A percentile compares a stretch with the other conserved stretches of the same genome.
Conservation (phyloP, 257 asterid genomes). For the Euphrasia confusa region DNA sequence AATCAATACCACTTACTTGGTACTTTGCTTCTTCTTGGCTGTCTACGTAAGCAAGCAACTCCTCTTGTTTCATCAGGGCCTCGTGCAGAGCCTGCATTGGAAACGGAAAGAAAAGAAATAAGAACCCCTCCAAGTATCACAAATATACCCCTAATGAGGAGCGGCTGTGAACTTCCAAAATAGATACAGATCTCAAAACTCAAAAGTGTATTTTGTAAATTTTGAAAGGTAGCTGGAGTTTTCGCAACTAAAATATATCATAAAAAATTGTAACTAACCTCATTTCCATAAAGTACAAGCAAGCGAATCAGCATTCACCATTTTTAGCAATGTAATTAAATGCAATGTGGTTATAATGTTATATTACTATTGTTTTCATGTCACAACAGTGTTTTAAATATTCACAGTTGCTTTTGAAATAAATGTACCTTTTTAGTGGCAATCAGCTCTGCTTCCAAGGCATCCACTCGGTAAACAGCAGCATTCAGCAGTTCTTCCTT, state of each 20-base stretch:
- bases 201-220: neutral
- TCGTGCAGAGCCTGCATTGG: conserved; percentile 56
- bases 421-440: conserved; percentile 67
- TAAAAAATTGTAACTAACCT: neutral
- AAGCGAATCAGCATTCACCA: too few species aligned
- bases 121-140: neutral
- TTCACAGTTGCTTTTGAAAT: neutral
- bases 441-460: conserved; percentile 77
- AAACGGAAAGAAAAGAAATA: neutral
- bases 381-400: neutral
- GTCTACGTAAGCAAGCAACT: conserved; percentile 71
- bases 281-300: neutral
- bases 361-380: neutral
- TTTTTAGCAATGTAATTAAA: too few species aligned
- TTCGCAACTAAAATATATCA: too few species aligned
- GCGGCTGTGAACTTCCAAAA: neutral
- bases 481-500: conserved; percentile 77
- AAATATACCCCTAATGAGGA: neutral
- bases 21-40: conserved; percentile 47
- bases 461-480: conserved; percentile 86
- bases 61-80: conserved; percentile 75
- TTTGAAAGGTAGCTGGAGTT: neutral
- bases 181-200: neutral
- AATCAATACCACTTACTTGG: conserved; percentile 36
- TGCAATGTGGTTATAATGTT: too few species aligned